A percentile compares a stretch with the other conserved stretches of the same genome.
Conservation (phyloP, 164 flowering plant species). For the Protea cynaroides region DNA sequence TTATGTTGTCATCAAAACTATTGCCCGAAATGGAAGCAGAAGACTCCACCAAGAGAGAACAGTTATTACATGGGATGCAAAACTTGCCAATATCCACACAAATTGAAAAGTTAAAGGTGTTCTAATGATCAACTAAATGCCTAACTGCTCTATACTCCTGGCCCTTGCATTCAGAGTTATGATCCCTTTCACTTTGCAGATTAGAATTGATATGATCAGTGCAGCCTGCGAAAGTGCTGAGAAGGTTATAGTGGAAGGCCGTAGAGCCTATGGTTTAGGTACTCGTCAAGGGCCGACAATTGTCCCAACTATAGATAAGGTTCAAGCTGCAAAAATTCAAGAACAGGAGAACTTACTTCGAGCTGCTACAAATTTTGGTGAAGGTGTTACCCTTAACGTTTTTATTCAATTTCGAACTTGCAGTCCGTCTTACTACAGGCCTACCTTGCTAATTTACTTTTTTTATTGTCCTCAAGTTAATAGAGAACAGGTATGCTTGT, state of each 20-base stretch:
- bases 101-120: constrained; percentile 87
- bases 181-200: constrained; percentile 31
- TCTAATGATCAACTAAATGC: constrained; percentile 1
- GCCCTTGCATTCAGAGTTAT: constrained; percentile 5
- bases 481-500: neutral
- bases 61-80: constrained; percentile 78
- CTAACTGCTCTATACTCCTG: neutral
- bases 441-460: neutral
- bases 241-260: constrained; percentile 79
- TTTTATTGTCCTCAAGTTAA: neutral
- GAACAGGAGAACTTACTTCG: constrained; percentile 82
- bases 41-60: constrained; percentile 76
- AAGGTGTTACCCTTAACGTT: constrained; percentile 38
- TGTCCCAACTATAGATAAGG: constrained; percentile 78
- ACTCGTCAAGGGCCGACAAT: constrained; percentile 68
- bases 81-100: constrained; percentile 62
- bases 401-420: neutral
- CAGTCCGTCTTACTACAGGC: neutral
- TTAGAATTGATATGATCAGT: constrained; percentile 86
- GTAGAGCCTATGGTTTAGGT: constrained; percentile 80
- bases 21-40: constrained; percentile 92
- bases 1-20: constrained; percentile 90
- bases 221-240: constrained; percentile 96
- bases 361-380: constrained; percentile 79
- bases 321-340: constrained; percentile 86